Evolutionary conservation across 306 rosid species (phyloP).

Genomic region (Amphicarpaea edgeworthii): DNA sequence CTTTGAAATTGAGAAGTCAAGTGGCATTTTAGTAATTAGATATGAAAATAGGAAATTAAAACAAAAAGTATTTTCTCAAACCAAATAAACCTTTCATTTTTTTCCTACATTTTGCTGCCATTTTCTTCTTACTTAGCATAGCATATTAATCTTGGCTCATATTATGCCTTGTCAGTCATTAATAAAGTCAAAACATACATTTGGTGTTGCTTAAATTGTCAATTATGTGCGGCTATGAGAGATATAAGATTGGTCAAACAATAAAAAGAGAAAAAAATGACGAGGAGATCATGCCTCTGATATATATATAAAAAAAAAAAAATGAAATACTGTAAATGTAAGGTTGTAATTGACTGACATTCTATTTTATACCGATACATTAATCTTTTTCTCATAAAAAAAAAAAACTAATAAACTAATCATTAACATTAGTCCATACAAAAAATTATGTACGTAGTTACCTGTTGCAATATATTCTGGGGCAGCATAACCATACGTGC

Average conservation of each 20-base stretch:
- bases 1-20: not conserved
- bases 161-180: conserved; percentile 9
- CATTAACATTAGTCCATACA: no score
- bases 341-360: no score
- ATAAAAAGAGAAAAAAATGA: no score
- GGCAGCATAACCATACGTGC: conserved; percentile 86
- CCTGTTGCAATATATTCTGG: conserved; percentile 92
- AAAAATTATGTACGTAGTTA: no score
- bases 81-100: not conserved
- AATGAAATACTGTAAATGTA: no score
- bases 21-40: not conserved
- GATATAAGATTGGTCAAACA: no score
- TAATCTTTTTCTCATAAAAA: no score
- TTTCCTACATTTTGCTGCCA: not conserved
- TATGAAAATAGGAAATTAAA: not conserved
- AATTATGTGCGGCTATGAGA: conserved; percentile 21
- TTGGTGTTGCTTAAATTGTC: conserved; percentile 5
- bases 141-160: conserved; percentile 5
- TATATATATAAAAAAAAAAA: no score
- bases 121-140: not conserved
- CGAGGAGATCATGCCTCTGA: no score
- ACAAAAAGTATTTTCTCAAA: not conserved
- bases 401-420: no score
- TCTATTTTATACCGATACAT: no score
- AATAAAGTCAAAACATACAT: conserved; percentile 11